Base-by-base conservation (phyloP, 345 rosid species). In the Populus pruinosa region DNA sequence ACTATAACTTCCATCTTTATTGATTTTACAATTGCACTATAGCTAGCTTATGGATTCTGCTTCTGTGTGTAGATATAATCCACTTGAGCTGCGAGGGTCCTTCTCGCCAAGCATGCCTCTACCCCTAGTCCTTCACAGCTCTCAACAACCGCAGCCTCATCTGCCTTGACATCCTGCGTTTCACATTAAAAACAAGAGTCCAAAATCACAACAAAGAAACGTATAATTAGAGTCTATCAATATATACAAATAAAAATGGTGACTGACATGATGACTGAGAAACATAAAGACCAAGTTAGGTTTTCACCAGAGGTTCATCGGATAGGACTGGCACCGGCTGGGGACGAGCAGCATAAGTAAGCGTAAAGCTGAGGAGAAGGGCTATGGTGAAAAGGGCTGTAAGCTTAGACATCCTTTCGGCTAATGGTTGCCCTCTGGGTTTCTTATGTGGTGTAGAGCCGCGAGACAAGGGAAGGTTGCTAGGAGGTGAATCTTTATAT, bases 31-130 rank as follows among this genome's bases (percentile, higher is more conserved):
- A 56, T 56, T 56, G 14, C 27, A 56, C 63, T 10, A 56, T n/a
- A n/a, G 25, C 14, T n/a, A n/a, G 63, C 29, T 56, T 61, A 70
- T 70, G 43, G 69, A 20, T 38, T 38, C 27, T 36, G 31, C 71
- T 69, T 69, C 65, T 79, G 75, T 23, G 82, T 79, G 21, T 74
- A 79, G 38, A 79, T 79, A 25, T 79, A 79, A 63, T 79, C 82
- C 25, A 63, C 8, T 33, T 74, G 78, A 75, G 78, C 78, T 27
- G 39, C 56, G n/a, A 33, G 65, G 23, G 79, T 76, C 21, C 59
- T 65, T 33, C 78, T 63, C 2, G 6, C 66, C 69, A 76, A 66
- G 69, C 83, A 80, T 31, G 65, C 76, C n/a, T 67, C 71, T 63
- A 41, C 56, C n/a, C 33, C 62, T 18, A 8, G 3, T 31, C 63